Evolutionary conservation across 1,284 basidiomycete species (phyloP), one percentile per base, ranked within the genome.

Genomic region (Porphyrellus sp.): DNA sequence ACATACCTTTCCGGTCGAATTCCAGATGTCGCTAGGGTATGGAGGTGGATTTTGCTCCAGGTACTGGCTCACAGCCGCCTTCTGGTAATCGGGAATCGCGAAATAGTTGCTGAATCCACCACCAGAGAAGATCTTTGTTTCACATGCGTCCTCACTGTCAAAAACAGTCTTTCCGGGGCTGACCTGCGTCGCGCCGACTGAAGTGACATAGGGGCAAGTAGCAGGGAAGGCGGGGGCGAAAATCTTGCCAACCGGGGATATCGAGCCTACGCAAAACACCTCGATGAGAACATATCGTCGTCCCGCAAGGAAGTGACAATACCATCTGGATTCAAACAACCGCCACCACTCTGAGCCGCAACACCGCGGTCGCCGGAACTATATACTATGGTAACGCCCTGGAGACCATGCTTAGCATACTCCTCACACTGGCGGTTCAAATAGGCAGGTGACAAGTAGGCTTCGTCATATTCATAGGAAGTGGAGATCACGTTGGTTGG

Each of bases 361-460:
- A 52, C 51, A 16, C 51, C 51, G 3, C 9, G 5, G 18, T 52
- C 51, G 18, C 51, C 51, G 0, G 51, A 52, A 23, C 46, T 51
- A 24, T 40, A 51, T 5, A 77, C 52, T 27, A 77, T 40, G 1
- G 75, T 74, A 20, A 61, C 50, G 34, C 75, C 76, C 68, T 72
- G 67, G 13, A 77, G 60, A 23, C 74, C 74, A 37, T 79, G 65
- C 59, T 78, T 77, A 8, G 67, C 77, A 52, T 78, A 78, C 55
- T 79, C 77, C 13, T 69, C 62, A 55, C 76, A 78, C 53, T 78
- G 76, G 7, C 77, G 63, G 18, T 61, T 65, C 20, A 72, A 63
- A 53, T 78, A 78, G 35, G 63, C 64, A 0, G 65, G 63, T 0
- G 75, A 68, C 15, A 76, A 63, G 41, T 72, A 70, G 4, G 72